Evolutionary conservation across 1,284 basidiomycete species (phyloP).

Genomic region (Sporisorium reilianum): DNA sequence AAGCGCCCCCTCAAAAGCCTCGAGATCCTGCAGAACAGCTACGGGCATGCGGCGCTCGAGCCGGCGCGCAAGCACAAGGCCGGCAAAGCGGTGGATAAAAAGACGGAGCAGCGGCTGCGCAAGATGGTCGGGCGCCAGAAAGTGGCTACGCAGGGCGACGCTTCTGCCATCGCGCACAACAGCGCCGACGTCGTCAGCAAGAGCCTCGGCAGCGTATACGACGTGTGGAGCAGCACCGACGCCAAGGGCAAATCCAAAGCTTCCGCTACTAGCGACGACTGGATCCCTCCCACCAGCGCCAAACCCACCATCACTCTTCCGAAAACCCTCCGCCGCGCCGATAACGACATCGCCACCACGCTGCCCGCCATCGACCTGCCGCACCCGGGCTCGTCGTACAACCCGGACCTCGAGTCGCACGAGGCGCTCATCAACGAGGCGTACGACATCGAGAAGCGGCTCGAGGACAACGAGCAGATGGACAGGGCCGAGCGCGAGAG

Average conservation of each 20-base stretch:
- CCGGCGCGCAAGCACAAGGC: slow-evolving; percentile 74
- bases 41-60: slow-evolving; percentile 74
- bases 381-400: slow-evolving; percentile 91
- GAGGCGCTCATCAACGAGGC: slow-evolving; percentile 80
- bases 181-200: slow-evolving; percentile 33
- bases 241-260: slow-evolving; percentile 38
- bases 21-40: slow-evolving; percentile 84
- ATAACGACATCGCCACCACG: slow-evolving; percentile 25
- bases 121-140: slow-evolving; percentile 46
- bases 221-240: slow-evolving; percentile 33
- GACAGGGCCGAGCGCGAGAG: slow-evolving; percentile 19
- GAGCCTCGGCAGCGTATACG: slow-evolving; percentile 25
- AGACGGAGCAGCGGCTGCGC: slow-evolving; percentile 45
- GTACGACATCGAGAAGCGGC: slow-evolving; percentile 76
- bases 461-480: slow-evolving; percentile 74
- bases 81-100: slow-evolving; percentile 39
- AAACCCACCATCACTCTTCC: slow-evolving; percentile 31
- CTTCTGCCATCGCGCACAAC: slow-evolving; percentile 15
- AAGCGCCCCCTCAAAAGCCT: slow-evolving; percentile 78
- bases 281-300: slow-evolving; percentile 17
- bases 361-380: slow-evolving; percentile 79
- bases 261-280: slow-evolving; percentile 14
- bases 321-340: slow-evolving; percentile 34
- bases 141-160: slow-evolving; percentile 22
- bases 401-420: slow-evolving; percentile 83